These are phyloP conservation scores for Ormosia emarginata DNA, from an alignment of 306 rosid species.

Conservation along the genomic window DNA sequence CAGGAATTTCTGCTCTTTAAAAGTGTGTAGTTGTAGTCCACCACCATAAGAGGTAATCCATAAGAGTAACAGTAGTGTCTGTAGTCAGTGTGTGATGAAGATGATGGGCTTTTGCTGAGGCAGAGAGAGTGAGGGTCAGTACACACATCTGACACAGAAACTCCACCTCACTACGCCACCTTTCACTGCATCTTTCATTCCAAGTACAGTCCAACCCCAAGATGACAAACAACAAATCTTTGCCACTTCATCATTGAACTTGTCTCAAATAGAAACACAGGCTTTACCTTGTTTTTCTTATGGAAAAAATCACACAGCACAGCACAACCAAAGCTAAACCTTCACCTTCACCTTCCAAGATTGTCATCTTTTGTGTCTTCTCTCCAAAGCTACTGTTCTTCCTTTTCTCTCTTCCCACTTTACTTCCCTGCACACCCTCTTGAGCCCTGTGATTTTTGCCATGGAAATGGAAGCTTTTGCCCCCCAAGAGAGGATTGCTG, in stretches of 20 bases:
- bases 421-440: background rate
- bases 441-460: background rate
- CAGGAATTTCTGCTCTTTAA: background rate
- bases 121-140: too few species aligned
- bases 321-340: background rate
- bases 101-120: too few species aligned
- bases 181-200: constrained; percentile 7
- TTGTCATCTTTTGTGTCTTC: constrained; percentile 11
- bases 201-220: constrained; percentile 20
- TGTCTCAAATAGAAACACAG: background rate
- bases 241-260: constrained; percentile 25
- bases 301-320: background rate
- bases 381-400: background rate
- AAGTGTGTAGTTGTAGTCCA: constrained; percentile 16
- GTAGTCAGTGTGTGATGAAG: background rate
- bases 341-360: background rate
- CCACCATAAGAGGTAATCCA: constrained; percentile 22
- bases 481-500: background rate
- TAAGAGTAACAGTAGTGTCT: constrained; percentile 10
- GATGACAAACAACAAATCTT: constrained; percentile 20
- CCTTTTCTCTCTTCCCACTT: background rate
- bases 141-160: constrained; percentile 20
- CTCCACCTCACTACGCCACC: background rate
- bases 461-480: constrained; percentile 53
- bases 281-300: background rate